Conservation (phyloP, 2,329 filamentous ascomycete species). For the Calonectria hawksworthii region DNA sequence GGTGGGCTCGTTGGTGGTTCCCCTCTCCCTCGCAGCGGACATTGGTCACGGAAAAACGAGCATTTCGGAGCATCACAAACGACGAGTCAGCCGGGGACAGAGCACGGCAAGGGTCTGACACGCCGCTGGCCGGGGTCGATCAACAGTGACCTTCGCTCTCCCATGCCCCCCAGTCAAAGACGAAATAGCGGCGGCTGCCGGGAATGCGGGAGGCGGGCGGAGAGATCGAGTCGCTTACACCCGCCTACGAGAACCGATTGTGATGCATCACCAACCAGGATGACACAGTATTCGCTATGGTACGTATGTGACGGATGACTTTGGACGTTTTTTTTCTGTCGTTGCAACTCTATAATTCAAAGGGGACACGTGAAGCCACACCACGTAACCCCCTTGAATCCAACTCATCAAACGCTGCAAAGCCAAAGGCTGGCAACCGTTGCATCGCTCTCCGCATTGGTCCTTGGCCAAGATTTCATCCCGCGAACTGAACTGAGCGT, state of each 20-base stretch:
- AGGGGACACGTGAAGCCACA: background rate
- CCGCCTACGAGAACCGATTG: conserved; percentile 6
- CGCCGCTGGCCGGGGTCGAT: background rate
- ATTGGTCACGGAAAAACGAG: background rate
- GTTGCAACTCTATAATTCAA: conserved; percentile 1
- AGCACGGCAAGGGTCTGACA: conserved; percentile 9
- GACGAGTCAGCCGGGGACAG: background rate
- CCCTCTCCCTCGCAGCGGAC: background rate
- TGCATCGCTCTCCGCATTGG: background rate
- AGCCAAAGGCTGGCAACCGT: background rate
- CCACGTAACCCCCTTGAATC: background rate
- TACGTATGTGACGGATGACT: background rate
- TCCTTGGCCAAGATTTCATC: background rate
- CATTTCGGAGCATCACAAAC: background rate
- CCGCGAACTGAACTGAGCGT: background rate
- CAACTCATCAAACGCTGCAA: conserved; percentile 15
- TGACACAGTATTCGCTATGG: background rate
- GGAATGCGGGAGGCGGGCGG: conserved; percentile 13
- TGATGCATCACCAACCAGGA: conserved; percentile 17
- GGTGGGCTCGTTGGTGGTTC: background rate
- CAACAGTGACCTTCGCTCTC: background rate
- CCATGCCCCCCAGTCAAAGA: background rate
- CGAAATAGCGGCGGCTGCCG: background rate
- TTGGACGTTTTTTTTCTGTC: background rate
- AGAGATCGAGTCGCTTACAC: conserved; percentile 23